Evolutionary conservation across 257 asterid genomes (phyloP).

Genomic region (Lycium barbarum): DNA sequence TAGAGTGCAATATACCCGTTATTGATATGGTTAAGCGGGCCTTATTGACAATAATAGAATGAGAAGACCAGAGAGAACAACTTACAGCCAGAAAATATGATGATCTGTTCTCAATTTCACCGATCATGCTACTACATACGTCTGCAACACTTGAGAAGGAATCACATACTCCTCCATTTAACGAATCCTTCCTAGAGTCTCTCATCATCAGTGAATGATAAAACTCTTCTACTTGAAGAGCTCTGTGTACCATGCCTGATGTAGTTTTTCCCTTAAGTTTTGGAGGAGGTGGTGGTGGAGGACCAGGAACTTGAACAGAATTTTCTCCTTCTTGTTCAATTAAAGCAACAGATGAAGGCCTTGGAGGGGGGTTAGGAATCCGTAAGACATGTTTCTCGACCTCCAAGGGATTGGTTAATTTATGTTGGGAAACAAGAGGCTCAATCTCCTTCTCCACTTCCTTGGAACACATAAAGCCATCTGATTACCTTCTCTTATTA

Average conservation of each 20-base stretch:
- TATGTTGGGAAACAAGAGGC: conserved; percentile 52
- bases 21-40: background rate
- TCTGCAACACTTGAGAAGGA: conserved; percentile 62
- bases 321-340: conserved; percentile 49
- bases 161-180: conserved; percentile 69
- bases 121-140: conserved; percentile 90
- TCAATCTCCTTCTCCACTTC: conserved; percentile 64
- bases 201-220: conserved; percentile 94
- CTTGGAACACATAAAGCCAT: conserved; percentile 71
- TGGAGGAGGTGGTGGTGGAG: conserved; percentile 49
- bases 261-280: conserved; percentile 50
- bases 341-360: conserved; percentile 63
- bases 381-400: conserved; percentile 79
- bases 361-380: conserved; percentile 90
- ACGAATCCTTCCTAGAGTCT: conserved; percentile 83
- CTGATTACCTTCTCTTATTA: conserved; percentile 77
- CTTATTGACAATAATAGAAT: conserved; percentile 14
- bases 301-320: conserved; percentile 37
- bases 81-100: conserved; percentile 91
- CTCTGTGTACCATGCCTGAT: conserved; percentile 73
- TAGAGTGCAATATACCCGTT: background rate
- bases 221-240: conserved; percentile 88
- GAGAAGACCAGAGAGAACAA: conserved; percentile 22
- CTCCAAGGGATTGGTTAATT: conserved; percentile 60
- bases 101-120: conserved; percentile 88